Evolutionary conservation across 176 grass and related monocot species (phyloP), one percentile per base, ranked within the genome.

Genomic region (Themeda triandra): DNA sequence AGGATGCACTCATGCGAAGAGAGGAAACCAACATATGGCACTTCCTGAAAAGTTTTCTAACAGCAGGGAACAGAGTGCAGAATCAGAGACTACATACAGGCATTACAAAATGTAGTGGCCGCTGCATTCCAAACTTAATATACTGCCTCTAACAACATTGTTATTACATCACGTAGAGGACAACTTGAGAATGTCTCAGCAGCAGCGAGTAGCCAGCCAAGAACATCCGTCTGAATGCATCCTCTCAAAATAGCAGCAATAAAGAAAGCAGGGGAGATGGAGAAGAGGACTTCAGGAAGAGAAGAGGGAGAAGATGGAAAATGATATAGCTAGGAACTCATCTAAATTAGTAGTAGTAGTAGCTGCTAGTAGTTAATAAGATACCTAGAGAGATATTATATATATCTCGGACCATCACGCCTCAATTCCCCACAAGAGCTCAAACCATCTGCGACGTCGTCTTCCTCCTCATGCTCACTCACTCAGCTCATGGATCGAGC

Each of bases 371-470:
- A 86, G 75, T 79, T 83, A 30, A 83, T 83, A 29, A 84, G 76
- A 92, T 63, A 84, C 85, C 89, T 91, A 88, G 83, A 87, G 70
- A 90, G 41, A 62, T 62, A 3, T 62, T 62, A 88, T 25, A 79
- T 83, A 92, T 85, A 89, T 92, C 84, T 93, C 92, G 92, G 92
- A 93, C 92, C 92, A 90, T 88, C 77, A 93, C 85, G 85, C 88
- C 79, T 93, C 92, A 83, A 90, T 93, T 93, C 92, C 92, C 88
- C 82, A 87, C 82, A 36, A 78, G 69, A 82, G 87, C 91, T 87
- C 80, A 63, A 39, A 81, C 85, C 75, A 86, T 78, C 85, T 78
- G 82, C 77, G 30, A 32, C 83, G 37, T 53, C 83, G 37, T 68
- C 84, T 79, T 82, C 69, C 84, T 90, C 85, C 32, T 73, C 58